Percentiles rank a stretch among this genome's conserved stretches.
phyloP scores from a whole-genome alignment of 2,329 filamentous ascomycete genomes.

The Neopestalotiopsis rosae region DNA sequence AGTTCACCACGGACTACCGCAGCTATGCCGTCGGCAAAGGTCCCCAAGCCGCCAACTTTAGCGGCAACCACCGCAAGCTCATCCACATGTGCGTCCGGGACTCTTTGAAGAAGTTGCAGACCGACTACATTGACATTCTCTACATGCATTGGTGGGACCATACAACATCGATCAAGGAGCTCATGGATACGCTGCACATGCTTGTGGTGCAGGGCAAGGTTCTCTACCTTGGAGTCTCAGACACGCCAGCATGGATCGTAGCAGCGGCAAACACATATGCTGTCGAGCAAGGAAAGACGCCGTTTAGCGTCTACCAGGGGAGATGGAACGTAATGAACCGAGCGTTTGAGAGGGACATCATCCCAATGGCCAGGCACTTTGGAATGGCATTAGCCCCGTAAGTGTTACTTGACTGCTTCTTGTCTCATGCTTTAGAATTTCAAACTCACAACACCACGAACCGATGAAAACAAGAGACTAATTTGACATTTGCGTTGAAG shows the following conservation, averaged over 20 bases:
- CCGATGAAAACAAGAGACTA: neutral
- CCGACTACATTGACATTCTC: slow-evolving; percentile 39
- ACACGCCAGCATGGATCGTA: slow-evolving; percentile 39
- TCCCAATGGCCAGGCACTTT: slow-evolving; percentile 44
- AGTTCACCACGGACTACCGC: slow-evolving; percentile 49
- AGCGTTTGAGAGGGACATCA: slow-evolving; percentile 49
- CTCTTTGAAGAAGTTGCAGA: slow-evolving; percentile 46
- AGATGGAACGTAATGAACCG: slow-evolving; percentile 45
- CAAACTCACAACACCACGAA: neutral
- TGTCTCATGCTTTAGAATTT: neutral
- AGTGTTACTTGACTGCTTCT: neutral
- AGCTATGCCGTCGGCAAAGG: slow-evolving; percentile 36
- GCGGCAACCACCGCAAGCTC: slow-evolving; percentile 43
- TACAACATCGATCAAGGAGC: slow-evolving; percentile 29
- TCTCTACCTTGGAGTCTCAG: slow-evolving; percentile 36
- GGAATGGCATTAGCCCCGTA: slow-evolving; percentile 58
- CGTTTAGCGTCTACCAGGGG: slow-evolving; percentile 46
- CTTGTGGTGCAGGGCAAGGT: slow-evolving; percentile 34
- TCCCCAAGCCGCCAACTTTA: slow-evolving; percentile 39
- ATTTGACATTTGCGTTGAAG: neutral
- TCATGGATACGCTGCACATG: slow-evolving; percentile 34
- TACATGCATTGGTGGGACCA: slow-evolving; percentile 38
- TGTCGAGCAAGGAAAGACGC: slow-evolving; percentile 29
- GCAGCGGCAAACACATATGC: slow-evolving; percentile 34
- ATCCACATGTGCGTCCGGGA: slow-evolving; percentile 45